Conservation (phyloP, 495 filamentous ascomycete genomes). For the Neurospora sp. region DNA sequence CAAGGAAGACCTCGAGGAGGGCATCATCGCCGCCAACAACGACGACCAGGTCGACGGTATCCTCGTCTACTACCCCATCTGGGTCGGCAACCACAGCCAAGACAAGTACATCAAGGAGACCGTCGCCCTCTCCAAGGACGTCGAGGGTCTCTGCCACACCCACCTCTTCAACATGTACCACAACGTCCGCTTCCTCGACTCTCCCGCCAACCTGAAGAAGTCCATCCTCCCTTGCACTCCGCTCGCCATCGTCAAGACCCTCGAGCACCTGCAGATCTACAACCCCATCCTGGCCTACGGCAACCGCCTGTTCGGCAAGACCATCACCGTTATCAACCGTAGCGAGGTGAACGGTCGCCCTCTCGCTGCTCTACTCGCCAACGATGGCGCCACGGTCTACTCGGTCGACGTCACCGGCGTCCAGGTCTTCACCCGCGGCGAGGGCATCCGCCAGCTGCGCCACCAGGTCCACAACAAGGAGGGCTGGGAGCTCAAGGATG, state of each 20-base stretch:
- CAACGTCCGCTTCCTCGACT: constrained; percentile 89
- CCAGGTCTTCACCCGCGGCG: constrained; percentile 84
- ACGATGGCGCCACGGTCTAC: constrained; percentile 92
- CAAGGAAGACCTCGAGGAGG: constrained; percentile 81
- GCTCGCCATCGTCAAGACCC: constrained; percentile 87
- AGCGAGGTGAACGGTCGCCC: constrained; percentile 92
- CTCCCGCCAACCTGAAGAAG: constrained; percentile 64
- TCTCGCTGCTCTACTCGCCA: constrained; percentile 87
- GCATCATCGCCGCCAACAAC: constrained; percentile 69
- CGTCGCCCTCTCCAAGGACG: constrained; percentile 82
- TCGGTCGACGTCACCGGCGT: constrained; percentile 85
- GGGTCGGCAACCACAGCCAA: constrained; percentile 58
- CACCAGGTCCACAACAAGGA: constrained; percentile 78
- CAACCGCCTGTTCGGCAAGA: constrained; percentile 82
- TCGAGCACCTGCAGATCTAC: constrained; percentile 92
- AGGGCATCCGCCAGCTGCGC: constrained; percentile 65
- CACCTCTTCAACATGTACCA: constrained; percentile 99
- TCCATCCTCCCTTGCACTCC: constrained; percentile 92
- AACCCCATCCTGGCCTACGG: constrained; percentile 92
- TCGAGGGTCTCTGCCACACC: constrained; percentile 86
- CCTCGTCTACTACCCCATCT: constrained; percentile 98
- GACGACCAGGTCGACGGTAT: constrained; percentile 78
- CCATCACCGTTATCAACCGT: constrained; percentile 89
- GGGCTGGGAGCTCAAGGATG: constrained; percentile 64
- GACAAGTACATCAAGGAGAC: constrained; percentile 94